These are phyloP conservation scores for Globisporangium solare DNA, from an alignment of 352 stramenopile species.

Conservation along the genomic window DNA sequence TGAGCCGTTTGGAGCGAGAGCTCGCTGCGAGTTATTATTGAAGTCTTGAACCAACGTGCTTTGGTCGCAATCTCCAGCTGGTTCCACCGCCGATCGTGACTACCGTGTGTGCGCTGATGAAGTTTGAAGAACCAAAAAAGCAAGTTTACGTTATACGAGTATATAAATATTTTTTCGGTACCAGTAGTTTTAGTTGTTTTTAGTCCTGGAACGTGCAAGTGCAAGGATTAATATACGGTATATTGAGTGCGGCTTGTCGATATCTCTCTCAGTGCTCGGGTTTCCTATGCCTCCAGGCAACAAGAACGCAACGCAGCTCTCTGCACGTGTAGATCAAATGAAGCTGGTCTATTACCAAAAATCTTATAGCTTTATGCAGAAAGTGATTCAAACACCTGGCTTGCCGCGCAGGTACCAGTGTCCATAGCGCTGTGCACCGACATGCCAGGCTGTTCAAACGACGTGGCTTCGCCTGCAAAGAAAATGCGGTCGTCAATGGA, in stretches of 20 bases:
- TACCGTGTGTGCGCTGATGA: not conserved
- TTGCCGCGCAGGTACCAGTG: conserved; percentile 62
- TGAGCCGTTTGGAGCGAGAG: conserved; percentile 74
- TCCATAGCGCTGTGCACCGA: conserved; percentile 79
- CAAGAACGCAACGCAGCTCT: too few species aligned
- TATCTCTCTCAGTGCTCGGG: too few species aligned
- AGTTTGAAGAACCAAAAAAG: not conserved
- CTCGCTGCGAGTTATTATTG: conserved; percentile 17
- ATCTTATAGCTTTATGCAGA: too few species aligned
- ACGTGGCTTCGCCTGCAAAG: conserved; percentile 78
- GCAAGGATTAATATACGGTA: not conserved
- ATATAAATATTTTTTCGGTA: conserved; percentile 1
- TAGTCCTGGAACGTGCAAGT: too few species aligned
- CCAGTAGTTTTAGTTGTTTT: not conserved
- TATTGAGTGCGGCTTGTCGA: too few species aligned
- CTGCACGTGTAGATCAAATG: too few species aligned
- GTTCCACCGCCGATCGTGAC: not conserved
- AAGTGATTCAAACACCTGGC: conserved; percentile 45
- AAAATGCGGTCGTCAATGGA: conserved; percentile 67
- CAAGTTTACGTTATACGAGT: conserved; percentile 1
- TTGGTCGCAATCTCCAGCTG: not conserved
- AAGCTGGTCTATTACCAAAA: too few species aligned
- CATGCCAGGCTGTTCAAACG: conserved; percentile 80
- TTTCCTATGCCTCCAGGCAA: too few species aligned
- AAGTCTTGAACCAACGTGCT: conserved; percentile 1